Base-by-base conservation (phyloP, 441 rosid species). In the Theobroma grandiflorum region DNA sequence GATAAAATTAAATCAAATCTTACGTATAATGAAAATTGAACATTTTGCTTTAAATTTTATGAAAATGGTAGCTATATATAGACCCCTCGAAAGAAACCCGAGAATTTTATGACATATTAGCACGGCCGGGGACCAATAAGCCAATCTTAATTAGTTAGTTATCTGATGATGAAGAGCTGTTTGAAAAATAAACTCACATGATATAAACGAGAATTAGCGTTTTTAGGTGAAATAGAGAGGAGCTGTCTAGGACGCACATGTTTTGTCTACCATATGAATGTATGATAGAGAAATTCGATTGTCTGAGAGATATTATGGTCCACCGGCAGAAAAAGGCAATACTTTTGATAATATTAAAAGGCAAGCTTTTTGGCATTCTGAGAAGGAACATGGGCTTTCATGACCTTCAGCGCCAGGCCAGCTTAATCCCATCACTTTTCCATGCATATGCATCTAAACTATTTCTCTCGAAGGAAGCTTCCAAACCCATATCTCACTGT, bases 371-470 rank as follows among this genome's bases (percentile, higher is more conserved):
- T 31, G n/a, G 12, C 9, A 33, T 33, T 62, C 9, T 62, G 20
- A 14, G 42, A 33, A 33, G n/a, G 9, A 77, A 65, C 55, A 65
- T 81, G 82, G 82, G 86, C 18, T 63, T 59, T 57, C 71, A 70
- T 75, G 71, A 78, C 63, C 57, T 22, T 40, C 45, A 37, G 35
- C 4, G 31, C 55, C 66, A 31, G 49, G 72, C 71, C 71, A 65
- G 50, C 82, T 72, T 58, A 69, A 65, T 22, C 68, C 58, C 69
- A 52, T 59, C 61, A 40, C 78, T 66, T 43, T 52, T 47, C 26
- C 61, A 67, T 40, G 65, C 72, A 63, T 62, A 55, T 70, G 57
- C 63, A 53, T 63, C 16, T 50, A 10, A 31, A 6, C 26, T 63
- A 12, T 80, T 42, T 58, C 61, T 53, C 66, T 72, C 38, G 47